These are phyloP conservation scores for Plasmodium cynomolgi DNA, from an alignment of 169 alveolate species.

Conservation along the genomic window DNA sequence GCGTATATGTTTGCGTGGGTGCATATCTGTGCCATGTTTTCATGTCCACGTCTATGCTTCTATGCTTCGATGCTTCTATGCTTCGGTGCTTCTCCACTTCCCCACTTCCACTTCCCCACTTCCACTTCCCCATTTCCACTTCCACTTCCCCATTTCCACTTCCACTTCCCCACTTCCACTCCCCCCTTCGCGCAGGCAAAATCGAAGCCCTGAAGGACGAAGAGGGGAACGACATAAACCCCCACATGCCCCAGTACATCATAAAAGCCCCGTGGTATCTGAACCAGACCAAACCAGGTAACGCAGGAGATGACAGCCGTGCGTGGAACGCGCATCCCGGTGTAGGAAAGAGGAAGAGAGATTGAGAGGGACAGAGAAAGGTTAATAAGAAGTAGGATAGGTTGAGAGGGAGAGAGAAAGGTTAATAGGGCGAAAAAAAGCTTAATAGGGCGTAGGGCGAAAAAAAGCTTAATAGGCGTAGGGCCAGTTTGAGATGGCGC, in stretches of 20 bases:
- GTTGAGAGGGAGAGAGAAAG: too few species aligned
- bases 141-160: background rate
- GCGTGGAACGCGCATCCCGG: too few species aligned
- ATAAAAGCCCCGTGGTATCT: slow-evolving; percentile 92
- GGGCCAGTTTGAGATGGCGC: background rate
- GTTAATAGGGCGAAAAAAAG: too few species aligned
- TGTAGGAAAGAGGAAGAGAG: too few species aligned
- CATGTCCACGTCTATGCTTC: background rate
- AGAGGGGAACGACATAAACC: slow-evolving; percentile 84
- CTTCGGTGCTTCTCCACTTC: background rate
- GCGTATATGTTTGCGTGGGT: background rate
- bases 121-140: background rate
- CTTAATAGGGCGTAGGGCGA: background rate
- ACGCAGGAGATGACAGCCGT: background rate
- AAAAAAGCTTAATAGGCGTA: too few species aligned
- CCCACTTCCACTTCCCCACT: background rate
- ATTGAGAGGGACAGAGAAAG: too few species aligned
- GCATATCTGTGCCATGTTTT: background rate
- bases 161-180: background rate
- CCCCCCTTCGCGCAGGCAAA: slow-evolving; percentile 26
- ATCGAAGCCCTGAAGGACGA: slow-evolving; percentile 79
- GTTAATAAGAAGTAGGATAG: too few species aligned
- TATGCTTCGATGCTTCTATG: background rate
- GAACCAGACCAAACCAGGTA: slow-evolving; percentile 82
- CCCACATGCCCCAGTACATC: slow-evolving; percentile 90